These are phyloP conservation scores for Barnettozyma pratensis DNA, from an alignment of 805 yeast species.

Conservation along the genomic window DNA sequence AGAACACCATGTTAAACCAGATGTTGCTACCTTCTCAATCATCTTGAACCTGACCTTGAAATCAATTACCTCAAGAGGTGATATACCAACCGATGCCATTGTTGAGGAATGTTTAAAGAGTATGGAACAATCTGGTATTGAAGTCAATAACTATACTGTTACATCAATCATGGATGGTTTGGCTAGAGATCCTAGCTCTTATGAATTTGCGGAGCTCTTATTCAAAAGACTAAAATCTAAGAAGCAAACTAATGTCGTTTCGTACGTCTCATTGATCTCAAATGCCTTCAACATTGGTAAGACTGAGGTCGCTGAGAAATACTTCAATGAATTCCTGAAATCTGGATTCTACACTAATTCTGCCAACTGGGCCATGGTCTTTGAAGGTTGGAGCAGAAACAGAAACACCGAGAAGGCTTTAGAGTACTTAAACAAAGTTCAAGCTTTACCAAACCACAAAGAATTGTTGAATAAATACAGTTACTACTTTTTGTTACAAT, in stretches of 20 bases:
- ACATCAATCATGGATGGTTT: constrained; percentile 52
- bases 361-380: constrained; percentile 22
- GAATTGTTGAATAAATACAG: constrained; percentile 14
- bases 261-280: constrained; percentile 43
- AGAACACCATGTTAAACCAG: constrained; percentile 41
- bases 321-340: constrained; percentile 31
- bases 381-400: constrained; percentile 20
- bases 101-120: constrained; percentile 36
- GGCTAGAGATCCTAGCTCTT: constrained; percentile 39
- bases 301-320: constrained; percentile 30
- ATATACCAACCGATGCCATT: constrained; percentile 33
- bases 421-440: constrained; percentile 13
- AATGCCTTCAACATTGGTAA: constrained; percentile 43
- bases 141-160: constrained; percentile 40
- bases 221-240: constrained; percentile 36
- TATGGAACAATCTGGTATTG: constrained; percentile 34
- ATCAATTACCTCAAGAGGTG: constrained; percentile 37
- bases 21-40: constrained; percentile 58
- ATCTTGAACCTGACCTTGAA: constrained; percentile 52
- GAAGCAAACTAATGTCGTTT: constrained; percentile 31
- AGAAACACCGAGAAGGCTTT: constrained; percentile 9
- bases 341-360: constrained; percentile 8
- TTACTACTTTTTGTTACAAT: constrained; percentile 16
- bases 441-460: constrained; percentile 1
- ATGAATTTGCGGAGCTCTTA: constrained; percentile 46